Conservation (phyloP, 148 eudicot genomes). For the Rhododendron henanense region DNA sequence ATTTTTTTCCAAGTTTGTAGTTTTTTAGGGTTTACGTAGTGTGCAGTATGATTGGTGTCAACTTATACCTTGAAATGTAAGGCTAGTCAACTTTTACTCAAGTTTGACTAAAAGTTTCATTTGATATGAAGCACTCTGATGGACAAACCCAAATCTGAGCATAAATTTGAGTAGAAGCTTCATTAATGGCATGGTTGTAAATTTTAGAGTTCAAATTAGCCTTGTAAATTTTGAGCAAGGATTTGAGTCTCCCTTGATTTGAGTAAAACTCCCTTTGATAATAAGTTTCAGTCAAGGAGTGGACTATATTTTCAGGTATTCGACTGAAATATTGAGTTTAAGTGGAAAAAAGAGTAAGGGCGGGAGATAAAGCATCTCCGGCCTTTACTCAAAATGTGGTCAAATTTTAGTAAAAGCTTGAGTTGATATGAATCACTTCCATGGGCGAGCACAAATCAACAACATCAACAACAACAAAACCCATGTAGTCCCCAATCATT, state of each 20-base stretch:
- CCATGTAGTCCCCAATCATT: no score
- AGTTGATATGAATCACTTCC: background rate
- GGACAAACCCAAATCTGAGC: background rate
- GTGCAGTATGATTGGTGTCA: background rate
- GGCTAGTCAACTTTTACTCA: background rate
- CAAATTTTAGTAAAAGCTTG: background rate
- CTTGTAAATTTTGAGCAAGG: background rate
- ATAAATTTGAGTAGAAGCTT: background rate
- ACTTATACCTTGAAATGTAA: no score
- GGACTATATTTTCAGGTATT: background rate
- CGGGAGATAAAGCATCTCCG: background rate
- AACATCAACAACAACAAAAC: no score
- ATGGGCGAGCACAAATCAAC: no score
- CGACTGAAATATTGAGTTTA: background rate
- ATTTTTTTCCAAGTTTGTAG: background rate
- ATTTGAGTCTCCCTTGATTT: background rate
- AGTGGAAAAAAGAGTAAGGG: background rate
- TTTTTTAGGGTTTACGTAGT: background rate
- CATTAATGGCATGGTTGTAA: background rate
- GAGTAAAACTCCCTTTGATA: background rate
- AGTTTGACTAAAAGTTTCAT: background rate
- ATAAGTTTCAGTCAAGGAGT: background rate
- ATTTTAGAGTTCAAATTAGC: background rate
- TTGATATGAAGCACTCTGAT: background rate
- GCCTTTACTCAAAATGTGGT: background rate